Evolutionary conservation across 306 rosid species (phyloP).

Genomic region (Medicago arabica): DNA sequence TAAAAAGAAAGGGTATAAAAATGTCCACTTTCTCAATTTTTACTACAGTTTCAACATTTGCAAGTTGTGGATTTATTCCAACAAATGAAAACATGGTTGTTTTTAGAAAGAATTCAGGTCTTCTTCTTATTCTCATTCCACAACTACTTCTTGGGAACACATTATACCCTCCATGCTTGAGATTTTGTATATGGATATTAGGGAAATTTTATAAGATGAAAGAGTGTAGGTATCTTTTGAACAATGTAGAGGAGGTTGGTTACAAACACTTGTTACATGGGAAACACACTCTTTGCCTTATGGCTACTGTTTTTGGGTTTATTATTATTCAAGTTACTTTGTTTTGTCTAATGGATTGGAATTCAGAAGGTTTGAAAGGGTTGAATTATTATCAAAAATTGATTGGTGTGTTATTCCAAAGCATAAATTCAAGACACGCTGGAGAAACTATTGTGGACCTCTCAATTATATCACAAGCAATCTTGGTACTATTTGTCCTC

Average conservation of each 20-base stretch:
- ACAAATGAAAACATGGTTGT: constrained; percentile 78
- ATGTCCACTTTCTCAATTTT: constrained; percentile 52
- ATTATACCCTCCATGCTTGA: constrained; percentile 57
- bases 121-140: constrained; percentile 56
- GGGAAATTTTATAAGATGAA: constrained; percentile 47
- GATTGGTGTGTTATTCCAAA: constrained; percentile 52
- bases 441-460: constrained; percentile 65
- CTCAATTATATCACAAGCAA: constrained; percentile 51
- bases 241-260: constrained; percentile 42
- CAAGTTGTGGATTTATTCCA: constrained; percentile 68
- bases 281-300: constrained; percentile 42
- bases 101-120: constrained; percentile 55
- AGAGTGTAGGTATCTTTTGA: constrained; percentile 47
- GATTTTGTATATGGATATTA: constrained; percentile 45
- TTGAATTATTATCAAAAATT: constrained; percentile 49
- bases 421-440: constrained; percentile 61
- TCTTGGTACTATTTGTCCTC: constrained; percentile 58
- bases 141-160: constrained; percentile 67
- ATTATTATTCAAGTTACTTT: constrained; percentile 44
- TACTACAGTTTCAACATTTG: constrained; percentile 61
- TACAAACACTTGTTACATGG: constrained; percentile 54
- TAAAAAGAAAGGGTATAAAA: constrained; percentile 43
- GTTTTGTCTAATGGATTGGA: constrained; percentile 60
- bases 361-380: constrained; percentile 46
- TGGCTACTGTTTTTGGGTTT: constrained; percentile 53